Percentiles rank a stretch among this genome's conserved stretches.
These are phyloP conservation scores for Casaregolazyma suthepensis DNA, from an alignment of 1,139 yeast species.

Conservation along the genomic window DNA sequence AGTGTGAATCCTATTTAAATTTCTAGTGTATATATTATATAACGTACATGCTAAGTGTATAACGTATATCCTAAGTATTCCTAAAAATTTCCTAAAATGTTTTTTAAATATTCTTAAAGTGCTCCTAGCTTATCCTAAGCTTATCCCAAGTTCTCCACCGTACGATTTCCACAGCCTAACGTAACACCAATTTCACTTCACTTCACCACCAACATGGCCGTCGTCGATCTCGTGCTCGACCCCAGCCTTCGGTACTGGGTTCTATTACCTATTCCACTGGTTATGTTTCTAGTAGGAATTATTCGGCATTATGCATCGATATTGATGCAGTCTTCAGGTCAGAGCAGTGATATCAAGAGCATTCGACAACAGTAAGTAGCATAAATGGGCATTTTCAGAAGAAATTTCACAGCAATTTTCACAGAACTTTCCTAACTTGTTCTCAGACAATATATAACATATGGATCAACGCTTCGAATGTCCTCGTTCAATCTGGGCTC, in stretches of 20 bases:
- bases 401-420: too few species aligned
- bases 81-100: neutral
- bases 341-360: conserved; percentile 45
- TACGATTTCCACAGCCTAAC: neutral
- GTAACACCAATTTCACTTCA: neutral
- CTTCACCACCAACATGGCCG: conserved; percentile 20
- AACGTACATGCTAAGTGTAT: too few species aligned
- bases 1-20: too few species aligned
- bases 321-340: conserved; percentile 54
- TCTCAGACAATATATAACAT: conserved; percentile 40
- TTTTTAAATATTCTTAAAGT: too few species aligned
- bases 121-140: too few species aligned
- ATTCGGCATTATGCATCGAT: conserved; percentile 64
- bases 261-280: conserved; percentile 77
- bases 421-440: neutral
- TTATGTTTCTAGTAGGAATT: conserved; percentile 88
- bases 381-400: neutral
- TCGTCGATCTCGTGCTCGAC: conserved; percentile 59
- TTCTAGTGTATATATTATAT: too few species aligned
- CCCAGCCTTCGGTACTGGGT: conserved; percentile 89
- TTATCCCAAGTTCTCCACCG: too few species aligned
- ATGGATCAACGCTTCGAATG: conserved; percentile 48
- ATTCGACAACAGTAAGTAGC: conserved; percentile 48
- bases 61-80: too few species aligned
- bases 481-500: conserved; percentile 44